Conservation (phyloP, 805 yeast genomes). For the Candida golubevii region DNA sequence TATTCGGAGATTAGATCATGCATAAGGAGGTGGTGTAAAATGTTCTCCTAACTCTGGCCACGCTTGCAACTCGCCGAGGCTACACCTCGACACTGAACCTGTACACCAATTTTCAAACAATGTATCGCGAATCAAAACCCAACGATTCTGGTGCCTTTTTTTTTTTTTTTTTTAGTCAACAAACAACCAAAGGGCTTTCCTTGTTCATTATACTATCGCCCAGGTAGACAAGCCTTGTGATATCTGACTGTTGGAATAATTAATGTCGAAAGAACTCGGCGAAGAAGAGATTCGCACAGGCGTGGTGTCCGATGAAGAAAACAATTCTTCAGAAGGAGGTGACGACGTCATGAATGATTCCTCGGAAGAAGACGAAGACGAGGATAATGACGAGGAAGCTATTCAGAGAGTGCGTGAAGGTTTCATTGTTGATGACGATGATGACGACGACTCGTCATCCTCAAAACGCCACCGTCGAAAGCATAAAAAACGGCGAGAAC, state of each 20-base stretch:
- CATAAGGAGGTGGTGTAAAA: too few species aligned
- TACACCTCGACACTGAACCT: too few species aligned
- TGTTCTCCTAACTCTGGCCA: too few species aligned
- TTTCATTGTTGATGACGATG: constrained; percentile 90
- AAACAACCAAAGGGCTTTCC: background rate
- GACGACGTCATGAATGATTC: constrained; percentile 54
- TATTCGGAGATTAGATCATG: too few species aligned
- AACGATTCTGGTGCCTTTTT: too few species aligned
- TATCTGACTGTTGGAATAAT: background rate
- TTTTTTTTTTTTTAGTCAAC: background rate
- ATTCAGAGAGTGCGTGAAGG: constrained; percentile 81
- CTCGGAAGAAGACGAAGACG: constrained; percentile 88
- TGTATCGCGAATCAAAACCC: too few species aligned
- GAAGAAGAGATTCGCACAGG: constrained; percentile 37
- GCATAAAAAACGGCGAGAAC: constrained; percentile 30
- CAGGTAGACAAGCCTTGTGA: too few species aligned
- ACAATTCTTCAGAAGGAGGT: constrained; percentile 33
- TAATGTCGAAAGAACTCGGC: constrained; percentile 33
- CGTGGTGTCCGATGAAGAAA: constrained; percentile 22
- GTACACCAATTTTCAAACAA: too few species aligned
- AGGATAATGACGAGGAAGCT: constrained; percentile 84
- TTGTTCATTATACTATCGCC: too few species aligned
- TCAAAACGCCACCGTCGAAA: constrained; percentile 19
- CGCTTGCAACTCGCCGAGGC: too few species aligned
- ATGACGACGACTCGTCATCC: constrained; percentile 44